Evolutionary conservation across 495 filamentous ascomycete genomes (phyloP).

Genomic region (Bryoglossum gracile): DNA sequence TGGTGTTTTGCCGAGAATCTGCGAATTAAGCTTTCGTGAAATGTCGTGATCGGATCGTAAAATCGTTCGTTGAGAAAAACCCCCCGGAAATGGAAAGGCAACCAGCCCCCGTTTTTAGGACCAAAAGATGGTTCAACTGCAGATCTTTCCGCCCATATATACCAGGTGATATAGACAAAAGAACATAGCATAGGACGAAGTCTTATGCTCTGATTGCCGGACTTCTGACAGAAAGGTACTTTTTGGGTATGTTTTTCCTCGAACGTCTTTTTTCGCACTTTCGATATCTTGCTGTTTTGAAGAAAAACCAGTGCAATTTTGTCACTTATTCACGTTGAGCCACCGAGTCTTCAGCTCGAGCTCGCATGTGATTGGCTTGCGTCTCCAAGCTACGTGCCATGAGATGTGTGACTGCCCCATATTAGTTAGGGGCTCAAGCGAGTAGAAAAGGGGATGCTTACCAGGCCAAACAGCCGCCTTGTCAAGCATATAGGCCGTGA

Average conservation of each 20-base stretch:
- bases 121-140: not conserved
- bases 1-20: no score
- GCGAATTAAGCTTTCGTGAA: no score
- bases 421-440: not conserved
- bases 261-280: constrained; percentile 1
- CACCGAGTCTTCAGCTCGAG: constrained; percentile 59
- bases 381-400: constrained; percentile 83
- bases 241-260: constrained; percentile 1
- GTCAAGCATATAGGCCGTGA: constrained; percentile 85
- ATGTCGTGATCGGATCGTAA: not conserved
- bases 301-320: not conserved
- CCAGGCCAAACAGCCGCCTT: constrained; percentile 89
- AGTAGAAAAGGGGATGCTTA: constrained; percentile 37
- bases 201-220: not conserved
- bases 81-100: not conserved
- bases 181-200: not conserved
- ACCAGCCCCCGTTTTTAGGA: not conserved
- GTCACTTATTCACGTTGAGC: constrained; percentile 32
- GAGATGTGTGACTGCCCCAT: constrained; percentile 69
- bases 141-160: constrained; percentile 10
- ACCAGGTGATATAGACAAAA: not conserved
- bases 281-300: not conserved
- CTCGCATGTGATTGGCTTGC: constrained; percentile 73
- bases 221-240: constrained; percentile 16
- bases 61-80: not conserved